Evolutionary conservation across 2,329 filamentous ascomycete genomes (phyloP).

Genomic region (Berkeleyomyces basicola): DNA sequence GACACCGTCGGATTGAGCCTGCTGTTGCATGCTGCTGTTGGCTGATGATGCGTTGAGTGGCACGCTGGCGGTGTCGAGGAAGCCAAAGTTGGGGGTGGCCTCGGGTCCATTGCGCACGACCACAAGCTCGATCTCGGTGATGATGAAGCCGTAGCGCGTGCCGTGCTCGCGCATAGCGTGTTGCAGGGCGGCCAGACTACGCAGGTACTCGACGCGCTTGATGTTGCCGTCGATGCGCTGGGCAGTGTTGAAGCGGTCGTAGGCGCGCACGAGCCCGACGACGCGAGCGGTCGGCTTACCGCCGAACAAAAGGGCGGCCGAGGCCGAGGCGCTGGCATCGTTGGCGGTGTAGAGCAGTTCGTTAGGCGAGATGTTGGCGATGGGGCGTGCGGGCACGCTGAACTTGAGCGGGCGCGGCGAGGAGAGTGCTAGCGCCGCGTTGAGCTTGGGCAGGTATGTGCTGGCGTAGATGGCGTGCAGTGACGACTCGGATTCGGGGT

Average conservation of each 20-base stretch:
- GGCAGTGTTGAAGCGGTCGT: constrained; percentile 86
- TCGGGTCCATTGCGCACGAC: constrained; percentile 67
- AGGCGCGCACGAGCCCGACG: constrained; percentile 77
- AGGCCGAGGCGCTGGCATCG: constrained; percentile 38
- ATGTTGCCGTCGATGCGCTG: constrained; percentile 77
- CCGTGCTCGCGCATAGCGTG: constrained; percentile 85
- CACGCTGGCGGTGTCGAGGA: constrained; percentile 55
- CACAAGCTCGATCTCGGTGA: constrained; percentile 89
- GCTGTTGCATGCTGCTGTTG: not conserved
- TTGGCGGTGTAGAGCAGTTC: constrained; percentile 51
- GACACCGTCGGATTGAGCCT: constrained; percentile 18
- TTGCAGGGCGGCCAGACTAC: constrained; percentile 72
- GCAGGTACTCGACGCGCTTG: constrained; percentile 77
- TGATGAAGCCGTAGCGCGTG: constrained; percentile 88
- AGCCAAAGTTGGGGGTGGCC: constrained; percentile 69
- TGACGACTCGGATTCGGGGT: constrained; percentile 62
- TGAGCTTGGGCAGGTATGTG: constrained; percentile 75
- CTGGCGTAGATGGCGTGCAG: constrained; percentile 60
- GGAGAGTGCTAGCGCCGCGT: constrained; percentile 63
- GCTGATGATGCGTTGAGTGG: constrained; percentile 31
- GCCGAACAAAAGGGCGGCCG: constrained; percentile 35
- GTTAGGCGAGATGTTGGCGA: constrained; percentile 21
- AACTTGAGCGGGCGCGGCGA: constrained; percentile 47
- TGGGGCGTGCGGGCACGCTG: constrained; percentile 24
- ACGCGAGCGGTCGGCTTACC: constrained; percentile 40